Evolutionary conservation across 352 stramenopile species (phyloP), one percentile per base, ranked within the genome.

Genomic region (Phytophthora pini): DNA sequence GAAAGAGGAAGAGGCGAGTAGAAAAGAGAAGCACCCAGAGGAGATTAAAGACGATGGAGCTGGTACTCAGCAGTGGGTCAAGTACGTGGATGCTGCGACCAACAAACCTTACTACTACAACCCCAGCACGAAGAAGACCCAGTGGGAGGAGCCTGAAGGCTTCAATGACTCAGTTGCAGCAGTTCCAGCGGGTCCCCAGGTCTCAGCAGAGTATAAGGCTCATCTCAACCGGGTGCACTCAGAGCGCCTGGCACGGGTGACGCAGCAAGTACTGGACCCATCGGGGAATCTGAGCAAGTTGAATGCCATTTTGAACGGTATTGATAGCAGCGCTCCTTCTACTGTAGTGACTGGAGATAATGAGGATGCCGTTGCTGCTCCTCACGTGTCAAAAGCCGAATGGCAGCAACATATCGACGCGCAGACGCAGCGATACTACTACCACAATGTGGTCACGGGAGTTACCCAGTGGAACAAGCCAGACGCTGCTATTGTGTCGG

Each of bases 351-450:
- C 2, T 27, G 31, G 27, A 0, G 65, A 57, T 20, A 54, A 9
- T 4, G 51, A 75, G 5, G 55, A 49, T 6, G 49, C 3, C 22
- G 22, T 15, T 8, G 60, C 20, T 55, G 47, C 1, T 50, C 13
- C 49, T 41, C 48, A 41, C 39, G 63, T 24, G 40, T 40, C 43
- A 43, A 88, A 77, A 61, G 66, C 76, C 32, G 78, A 91, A 48
- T 96, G 89, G 89, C 82, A 93, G 60, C 87, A 96, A 54, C 86
- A 96, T 65, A 77, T 88, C n/a, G 89, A 96, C 38, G 75, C 85
- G 7, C 82, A 91, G 29, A 87, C 80, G 12, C 79, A 93, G 63
- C 75, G 80, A 13, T 93, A 88, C 65, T 96, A 94, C 72, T 96
- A 94, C 76, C 77, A 94, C 70, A 93, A 96, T 68, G 68, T 80